Base-by-base conservation (phyloP, 2,329 filamentous ascomycete species). In the Monilinia polystroma region DNA sequence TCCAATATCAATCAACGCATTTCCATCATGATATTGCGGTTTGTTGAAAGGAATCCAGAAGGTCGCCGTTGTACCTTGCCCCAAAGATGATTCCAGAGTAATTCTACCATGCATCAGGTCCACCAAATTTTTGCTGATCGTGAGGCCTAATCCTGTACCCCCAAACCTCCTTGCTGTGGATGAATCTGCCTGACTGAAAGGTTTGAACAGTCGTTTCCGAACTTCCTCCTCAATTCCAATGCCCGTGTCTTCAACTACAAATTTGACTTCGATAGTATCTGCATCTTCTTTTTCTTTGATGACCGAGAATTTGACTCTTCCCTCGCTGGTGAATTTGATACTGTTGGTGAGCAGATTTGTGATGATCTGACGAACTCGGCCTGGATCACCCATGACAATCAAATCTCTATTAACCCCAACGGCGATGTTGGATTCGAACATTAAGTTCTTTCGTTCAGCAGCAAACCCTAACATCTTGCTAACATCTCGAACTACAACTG, bases 381-480 rank as follows among this genome's bases (percentile, higher is more conserved):
- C 91, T 11, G 92, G 92, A 73, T 97, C 93, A 18, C 93, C 93
- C 73, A 96, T 87, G 4, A 97, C 91, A 57, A 93, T 88, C 66
- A 95, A 80, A 72, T 92, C 87, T 43, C 83, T 82, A 60, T 85
- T 84, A 10, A 90, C 79, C 3, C 63, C 63, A 8, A 86, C 68
- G 12, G 60, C 83, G 63, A 92, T 85, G 56, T 89, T 84, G 38
- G 84, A 86, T 51, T 85, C 82, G 74, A 93, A 93, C 11, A 86
- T 86, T 4, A 97, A 81, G 53, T 90, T 90, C 74, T 96, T 92
- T 43, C 91, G 85, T 72, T 90, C 86, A 1, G 93, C 92, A 1
- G 91, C 92, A 72, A 96, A 96, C 53, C 90, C 87, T 71, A 96
- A 85, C 91, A 96, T 95, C 76, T 93, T 92, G 63, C 87, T 90